These are phyloP conservation scores for Mortierella antarctica DNA, from an alignment of 192 early-diverging fungal species.

Conservation along the genomic window DNA sequence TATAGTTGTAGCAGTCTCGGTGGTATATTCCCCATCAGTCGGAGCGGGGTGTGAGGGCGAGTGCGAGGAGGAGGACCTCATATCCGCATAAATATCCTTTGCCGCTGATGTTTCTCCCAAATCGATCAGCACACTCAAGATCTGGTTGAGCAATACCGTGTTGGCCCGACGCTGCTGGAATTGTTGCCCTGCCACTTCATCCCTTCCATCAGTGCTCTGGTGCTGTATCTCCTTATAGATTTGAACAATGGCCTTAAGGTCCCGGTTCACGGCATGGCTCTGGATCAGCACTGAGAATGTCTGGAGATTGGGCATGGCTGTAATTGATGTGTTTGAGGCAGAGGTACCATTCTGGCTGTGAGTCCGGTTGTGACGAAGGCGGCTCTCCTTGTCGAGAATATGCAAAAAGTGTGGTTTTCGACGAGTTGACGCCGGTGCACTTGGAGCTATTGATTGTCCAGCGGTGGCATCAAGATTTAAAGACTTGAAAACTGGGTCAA, in stretches of 20 bases:
- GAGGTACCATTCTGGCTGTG: neutral
- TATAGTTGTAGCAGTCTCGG: neutral
- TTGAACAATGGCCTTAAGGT: constrained; percentile 21
- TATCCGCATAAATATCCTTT: constrained; percentile 16
- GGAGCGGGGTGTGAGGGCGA: neutral
- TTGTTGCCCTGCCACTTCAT: neutral
- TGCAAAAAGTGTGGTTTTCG: neutral
- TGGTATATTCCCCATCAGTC: neutral
- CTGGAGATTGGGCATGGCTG: constrained; percentile 24
- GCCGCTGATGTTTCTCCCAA: constrained; percentile 29
- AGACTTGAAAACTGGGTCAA: constrained; percentile 1
- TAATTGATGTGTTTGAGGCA: neutral
- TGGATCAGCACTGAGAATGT: constrained; percentile 46
- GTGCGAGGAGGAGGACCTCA: neutral
- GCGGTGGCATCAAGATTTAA: neutral
- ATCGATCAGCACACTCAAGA: constrained; percentile 26
- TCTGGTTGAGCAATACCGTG: constrained; percentile 31
- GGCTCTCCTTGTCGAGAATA: neutral
- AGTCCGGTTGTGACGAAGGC: neutral
- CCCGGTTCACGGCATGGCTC: constrained; percentile 6
- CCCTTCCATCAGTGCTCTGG: neutral
- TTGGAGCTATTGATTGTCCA: neutral
- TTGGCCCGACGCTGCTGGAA: constrained; percentile 3
- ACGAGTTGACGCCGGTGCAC: neutral
- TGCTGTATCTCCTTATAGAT: constrained; percentile 18